Conservation (phyloP, 306 rosid species). For the Glycine latifolia region DNA sequence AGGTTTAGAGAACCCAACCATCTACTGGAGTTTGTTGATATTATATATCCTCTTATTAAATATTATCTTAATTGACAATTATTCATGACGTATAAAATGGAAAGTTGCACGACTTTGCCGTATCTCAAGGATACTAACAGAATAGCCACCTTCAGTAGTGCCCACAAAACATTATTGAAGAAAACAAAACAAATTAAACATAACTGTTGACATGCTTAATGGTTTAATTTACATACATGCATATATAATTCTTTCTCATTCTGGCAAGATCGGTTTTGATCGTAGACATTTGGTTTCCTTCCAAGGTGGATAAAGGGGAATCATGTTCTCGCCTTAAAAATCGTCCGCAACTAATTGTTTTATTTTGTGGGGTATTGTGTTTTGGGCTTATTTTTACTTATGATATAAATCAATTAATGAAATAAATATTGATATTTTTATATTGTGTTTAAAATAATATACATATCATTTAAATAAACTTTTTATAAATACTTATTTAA, state of each 20-base stretch:
- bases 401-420: background rate
- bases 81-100: conserved; percentile 38
- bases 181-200: background rate
- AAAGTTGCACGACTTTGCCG: conserved; percentile 41
- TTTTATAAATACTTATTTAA: too few species aligned
- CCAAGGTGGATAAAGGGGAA: conserved; percentile 43
- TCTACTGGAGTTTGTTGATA: too few species aligned
- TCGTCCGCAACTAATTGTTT: conserved; percentile 17
- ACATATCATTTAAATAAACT: too few species aligned
- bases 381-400: background rate
- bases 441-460: background rate
- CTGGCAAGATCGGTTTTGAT: background rate
- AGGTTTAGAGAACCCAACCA: too few species aligned
- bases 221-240: conserved; percentile 1
- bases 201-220: background rate
- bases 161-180: conserved; percentile 24
- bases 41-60: background rate
- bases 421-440: background rate
- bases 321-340: conserved; percentile 29
- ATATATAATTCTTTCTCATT: conserved; percentile 7
- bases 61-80: conserved; percentile 33
- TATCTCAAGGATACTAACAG: background rate
- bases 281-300: conserved; percentile 40
- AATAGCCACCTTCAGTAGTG: conserved; percentile 26
- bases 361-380: conserved; percentile 17